Percentiles rank a stretch among this genome's conserved stretches.
Evolutionary conservation across 768 basidiomycete genomes (phyloP).

Genomic region (Rhizopogon vulgaris): DNA sequence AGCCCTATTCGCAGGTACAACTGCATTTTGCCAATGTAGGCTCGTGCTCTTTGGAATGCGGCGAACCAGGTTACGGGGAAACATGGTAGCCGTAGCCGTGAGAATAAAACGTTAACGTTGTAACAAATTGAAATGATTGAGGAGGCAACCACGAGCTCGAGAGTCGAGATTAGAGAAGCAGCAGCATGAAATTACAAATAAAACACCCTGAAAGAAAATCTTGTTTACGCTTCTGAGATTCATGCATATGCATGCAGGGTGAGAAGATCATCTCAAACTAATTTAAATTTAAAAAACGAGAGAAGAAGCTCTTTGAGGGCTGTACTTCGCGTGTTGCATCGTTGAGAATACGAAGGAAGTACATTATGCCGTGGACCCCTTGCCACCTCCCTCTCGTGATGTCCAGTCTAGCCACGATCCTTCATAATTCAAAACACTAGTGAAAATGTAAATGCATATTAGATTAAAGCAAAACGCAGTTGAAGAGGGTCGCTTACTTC

Average conservation of each 20-base stretch:
- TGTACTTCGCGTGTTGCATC: background rate
- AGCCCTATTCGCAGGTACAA: background rate
- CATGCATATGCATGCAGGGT: background rate
- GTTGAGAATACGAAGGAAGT: background rate
- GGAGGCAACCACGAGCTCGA: no score
- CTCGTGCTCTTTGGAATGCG: background rate
- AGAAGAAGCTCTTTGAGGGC: background rate
- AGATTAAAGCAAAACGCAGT: background rate
- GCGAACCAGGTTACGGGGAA: slow-evolving; percentile 1
- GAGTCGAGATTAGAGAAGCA: no score
- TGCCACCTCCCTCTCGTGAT: slow-evolving; percentile 40
- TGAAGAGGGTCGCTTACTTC: slow-evolving; percentile 45
- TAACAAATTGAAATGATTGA: no score
- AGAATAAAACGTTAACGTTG: background rate
- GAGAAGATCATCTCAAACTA: background rate
- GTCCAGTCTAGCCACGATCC: slow-evolving; percentile 91
- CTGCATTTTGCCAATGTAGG: background rate
- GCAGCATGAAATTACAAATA: background rate
- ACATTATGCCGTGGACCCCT: slow-evolving; percentile 13
- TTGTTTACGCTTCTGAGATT: background rate
- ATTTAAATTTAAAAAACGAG: background rate
- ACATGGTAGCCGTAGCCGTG: background rate
- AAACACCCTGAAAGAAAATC: background rate
- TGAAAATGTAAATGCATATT: background rate
- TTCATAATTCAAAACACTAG: slow-evolving; percentile 66